A percentile compares a stretch with the other conserved stretches of the same genome.
Conservation (phyloP, 768 basidiomycete genomes). For the Lentinus tigrinus region DNA sequence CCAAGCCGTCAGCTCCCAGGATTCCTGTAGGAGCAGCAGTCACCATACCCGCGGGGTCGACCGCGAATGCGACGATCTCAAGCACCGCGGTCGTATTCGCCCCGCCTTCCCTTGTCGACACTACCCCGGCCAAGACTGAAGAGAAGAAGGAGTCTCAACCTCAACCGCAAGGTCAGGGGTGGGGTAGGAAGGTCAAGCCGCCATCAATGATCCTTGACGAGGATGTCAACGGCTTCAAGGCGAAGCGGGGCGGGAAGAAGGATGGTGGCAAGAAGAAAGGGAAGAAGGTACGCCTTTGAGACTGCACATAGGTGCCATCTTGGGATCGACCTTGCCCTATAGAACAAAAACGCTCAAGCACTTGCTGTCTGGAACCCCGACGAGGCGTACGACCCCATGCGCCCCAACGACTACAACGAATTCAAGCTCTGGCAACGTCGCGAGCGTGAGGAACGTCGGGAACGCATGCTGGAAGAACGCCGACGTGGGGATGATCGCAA, state of each 20-base stretch:
- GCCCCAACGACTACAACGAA: slow-evolving; percentile 88
- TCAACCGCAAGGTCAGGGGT: slow-evolving; percentile 51
- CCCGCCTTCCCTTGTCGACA: slow-evolving; percentile 55
- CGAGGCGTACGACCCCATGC: slow-evolving; percentile 77
- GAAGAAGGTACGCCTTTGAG: slow-evolving; percentile 53
- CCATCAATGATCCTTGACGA: slow-evolving; percentile 90
- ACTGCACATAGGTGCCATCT: background rate
- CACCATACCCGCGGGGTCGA: slow-evolving; percentile 26
- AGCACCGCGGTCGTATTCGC: slow-evolving; percentile 70
- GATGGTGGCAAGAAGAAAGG: slow-evolving; percentile 48
- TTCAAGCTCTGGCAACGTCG: slow-evolving; percentile 80
- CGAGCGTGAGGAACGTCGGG: slow-evolving; percentile 72
- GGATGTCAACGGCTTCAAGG: slow-evolving; percentile 81
- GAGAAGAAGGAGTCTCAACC: slow-evolving; percentile 34
- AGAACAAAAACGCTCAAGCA: slow-evolving; percentile 63
- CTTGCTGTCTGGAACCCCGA: slow-evolving; percentile 70
- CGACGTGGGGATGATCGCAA: slow-evolving; percentile 55
- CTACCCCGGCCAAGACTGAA: slow-evolving; percentile 26
- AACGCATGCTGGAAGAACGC: slow-evolving; percentile 42
- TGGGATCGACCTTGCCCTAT: slow-evolving; percentile 5
- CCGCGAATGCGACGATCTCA: slow-evolving; percentile 35
- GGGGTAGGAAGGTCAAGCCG: slow-evolving; percentile 89
- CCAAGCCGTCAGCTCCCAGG: slow-evolving; percentile 51
- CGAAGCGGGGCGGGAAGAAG: slow-evolving; percentile 51
- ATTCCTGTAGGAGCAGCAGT: slow-evolving; percentile 66